Conservation (phyloP, 306 rosid species). For the Vigna nakashimae region DNA sequence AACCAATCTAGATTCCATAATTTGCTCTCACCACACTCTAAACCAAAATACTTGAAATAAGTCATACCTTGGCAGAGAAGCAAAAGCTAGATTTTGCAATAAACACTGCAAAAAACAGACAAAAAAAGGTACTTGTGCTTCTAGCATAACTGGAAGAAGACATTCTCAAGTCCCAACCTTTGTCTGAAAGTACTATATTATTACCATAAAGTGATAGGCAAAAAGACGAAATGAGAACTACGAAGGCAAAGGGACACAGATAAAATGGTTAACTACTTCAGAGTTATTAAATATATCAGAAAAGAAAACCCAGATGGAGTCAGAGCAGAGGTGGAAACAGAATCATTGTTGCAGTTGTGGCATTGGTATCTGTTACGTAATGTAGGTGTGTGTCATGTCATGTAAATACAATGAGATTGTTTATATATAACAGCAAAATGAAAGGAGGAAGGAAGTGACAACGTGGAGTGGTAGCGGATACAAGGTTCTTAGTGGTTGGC, state of each 20-base stretch:
- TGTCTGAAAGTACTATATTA: conserved; percentile 19
- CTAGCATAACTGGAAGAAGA: conserved; percentile 41
- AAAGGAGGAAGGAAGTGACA: conserved; percentile 23
- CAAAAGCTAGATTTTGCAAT: conserved; percentile 53
- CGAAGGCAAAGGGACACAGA: conserved; percentile 1
- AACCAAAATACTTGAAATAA: conserved; percentile 15
- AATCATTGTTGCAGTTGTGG: conserved; percentile 37
- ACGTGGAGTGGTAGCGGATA: conserved; percentile 48
- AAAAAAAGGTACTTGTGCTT: conserved; percentile 36
- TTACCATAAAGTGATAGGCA: conserved; percentile 7
- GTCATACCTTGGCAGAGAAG: conserved; percentile 61
- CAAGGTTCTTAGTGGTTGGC: conserved; percentile 26
- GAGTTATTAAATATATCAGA: neutral
- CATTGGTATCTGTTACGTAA: conserved; percentile 8
- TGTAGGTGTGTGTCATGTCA: conserved; percentile 28
- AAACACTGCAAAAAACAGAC: conserved; percentile 58
- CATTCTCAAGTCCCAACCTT: conserved; percentile 50
- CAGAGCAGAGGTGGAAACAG: conserved; percentile 33
- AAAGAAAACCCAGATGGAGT: conserved; percentile 20
- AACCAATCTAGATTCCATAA: conserved; percentile 37
- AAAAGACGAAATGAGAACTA: conserved; percentile 20
- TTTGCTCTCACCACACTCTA: conserved; percentile 14
- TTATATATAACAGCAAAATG: conserved; percentile 30
- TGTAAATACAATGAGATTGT: conserved; percentile 13
- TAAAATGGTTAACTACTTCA: neutral